Base-by-base conservation (phyloP, 2,329 filamentous ascomycete genomes). In the Herpotrichia juniperi region DNA sequence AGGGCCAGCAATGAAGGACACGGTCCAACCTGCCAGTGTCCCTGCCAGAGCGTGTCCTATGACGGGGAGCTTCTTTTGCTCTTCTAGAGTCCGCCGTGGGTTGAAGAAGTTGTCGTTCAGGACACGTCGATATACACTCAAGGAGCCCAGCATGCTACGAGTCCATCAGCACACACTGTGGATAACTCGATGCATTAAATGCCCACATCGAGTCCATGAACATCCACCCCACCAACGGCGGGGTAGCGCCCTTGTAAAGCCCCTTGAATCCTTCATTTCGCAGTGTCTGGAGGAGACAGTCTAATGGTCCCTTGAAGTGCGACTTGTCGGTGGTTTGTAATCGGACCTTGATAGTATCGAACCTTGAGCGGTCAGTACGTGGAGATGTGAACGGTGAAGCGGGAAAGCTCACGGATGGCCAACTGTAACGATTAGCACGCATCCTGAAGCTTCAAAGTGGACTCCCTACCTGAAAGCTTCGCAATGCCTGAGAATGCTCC, bases 321-420 rank as follows among this genome's bases (percentile, higher is more conserved):
- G 85, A 74, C 42, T 83, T 75, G 62, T 88, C 81, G 25, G 91
- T 91, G 2, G 93, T 97, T 74, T 99, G 94, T 16, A 99, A 81
- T 26, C 94, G 91, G 48, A 97, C 93, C 77, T 99, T 99, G 74
- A 99, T 86, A 0, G 94, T 97, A 76, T 99, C 94, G 78, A 99
- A 97, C 21, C 90, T 83, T 10, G 49, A 19, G 8, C 28, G 24
- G 44, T 59, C 46, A 53, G 39, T 35, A 42, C 14, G 14, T 14
- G 19, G n/a, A 12, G 50, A n/a, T 26, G 48, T 37, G 19, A 30
- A 30, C 46, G 48, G 56, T 5, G 26, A 14, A 17, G 26, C 31
- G 25, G 10, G 44, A 56, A 57, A 54, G 73, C 79, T 56, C 76
- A 82, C 75, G 85, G 85, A 74, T 87, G 85, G 25, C 85, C 85